phyloP scores from a whole-genome alignment of 2,329 filamentous ascomycete species.

The Parastagonospora nodorum region DNA sequence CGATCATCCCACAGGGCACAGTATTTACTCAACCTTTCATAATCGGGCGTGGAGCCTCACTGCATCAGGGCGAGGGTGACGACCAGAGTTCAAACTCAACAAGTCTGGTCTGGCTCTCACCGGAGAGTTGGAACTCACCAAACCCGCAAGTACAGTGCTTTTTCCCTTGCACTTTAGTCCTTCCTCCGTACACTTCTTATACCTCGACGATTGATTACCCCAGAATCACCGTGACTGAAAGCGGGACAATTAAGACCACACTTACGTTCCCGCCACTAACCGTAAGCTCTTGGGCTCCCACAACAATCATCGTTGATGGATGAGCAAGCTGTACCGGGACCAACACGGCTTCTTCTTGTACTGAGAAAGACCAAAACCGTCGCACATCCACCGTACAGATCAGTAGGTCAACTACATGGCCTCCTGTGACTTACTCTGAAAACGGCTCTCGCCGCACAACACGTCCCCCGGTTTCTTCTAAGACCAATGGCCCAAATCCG shows the following conservation, averaged over 20 bases:
- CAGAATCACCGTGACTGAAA: conserved; percentile 7
- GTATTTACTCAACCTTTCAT: conserved; percentile 54
- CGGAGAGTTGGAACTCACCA: conserved; percentile 5
- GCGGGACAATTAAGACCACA: conserved; percentile 7
- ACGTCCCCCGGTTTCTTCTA: no score
- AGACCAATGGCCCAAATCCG: no score
- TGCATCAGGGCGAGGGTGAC: conserved; percentile 7
- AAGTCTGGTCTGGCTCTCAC: conserved; percentile 9
- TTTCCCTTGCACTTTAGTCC: conserved; percentile 9
- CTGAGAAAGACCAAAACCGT: no score
- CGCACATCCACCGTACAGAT: no score
- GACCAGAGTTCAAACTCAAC: conserved; percentile 7
- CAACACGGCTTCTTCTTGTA: no score
- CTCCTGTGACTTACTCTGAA: no score
- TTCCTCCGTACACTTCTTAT: conserved; percentile 4
- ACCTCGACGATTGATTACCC: conserved; percentile 10
- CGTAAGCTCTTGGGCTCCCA: conserved; percentile 6
- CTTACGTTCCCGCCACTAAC: conserved; percentile 11
- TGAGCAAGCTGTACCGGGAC: not conserved
- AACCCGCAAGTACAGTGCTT: conserved; percentile 8
- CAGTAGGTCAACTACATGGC: no score
- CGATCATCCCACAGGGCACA: conserved; percentile 43
- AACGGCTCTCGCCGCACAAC: no score
- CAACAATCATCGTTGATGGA: conserved; percentile 3
- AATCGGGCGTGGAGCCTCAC: conserved; percentile 6